Percentiles rank a stretch among this genome's conserved stretches.
Evolutionary conservation across 2,329 filamentous ascomycete genomes (phyloP).

Genomic region (Nigrospora oryzae): DNA sequence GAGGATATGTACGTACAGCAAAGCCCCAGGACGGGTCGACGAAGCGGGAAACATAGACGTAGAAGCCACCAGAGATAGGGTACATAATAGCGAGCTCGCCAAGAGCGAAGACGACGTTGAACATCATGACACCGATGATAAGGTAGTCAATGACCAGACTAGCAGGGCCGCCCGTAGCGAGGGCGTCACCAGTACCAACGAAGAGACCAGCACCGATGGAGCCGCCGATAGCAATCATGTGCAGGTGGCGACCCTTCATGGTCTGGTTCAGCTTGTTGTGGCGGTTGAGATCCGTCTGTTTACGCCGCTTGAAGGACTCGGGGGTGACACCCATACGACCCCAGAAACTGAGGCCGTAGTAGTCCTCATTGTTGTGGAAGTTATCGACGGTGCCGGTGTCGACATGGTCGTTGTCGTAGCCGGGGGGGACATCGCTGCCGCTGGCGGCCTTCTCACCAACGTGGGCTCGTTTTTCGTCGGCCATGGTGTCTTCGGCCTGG

Average conservation of each 20-base stretch:
- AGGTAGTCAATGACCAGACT: slow-evolving; percentile 66
- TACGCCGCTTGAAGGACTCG: background rate
- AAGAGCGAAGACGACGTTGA: slow-evolving; percentile 71
- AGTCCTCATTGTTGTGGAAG: slow-evolving; percentile 1
- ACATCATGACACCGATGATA: slow-evolving; percentile 64
- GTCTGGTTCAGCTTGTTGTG: slow-evolving; percentile 3
- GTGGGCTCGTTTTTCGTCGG: background rate
- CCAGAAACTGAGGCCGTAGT: slow-evolving; percentile 1
- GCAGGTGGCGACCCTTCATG: slow-evolving; percentile 33
- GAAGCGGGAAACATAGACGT: slow-evolving; percentile 71
- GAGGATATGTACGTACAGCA: slow-evolving; percentile 48
- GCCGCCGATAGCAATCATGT: slow-evolving; percentile 63
- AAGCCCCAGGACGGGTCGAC: slow-evolving; percentile 76
- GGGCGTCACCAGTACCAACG: slow-evolving; percentile 54
- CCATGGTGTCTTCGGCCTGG: too few relatives aligned
- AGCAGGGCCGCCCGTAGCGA: slow-evolving; percentile 48
- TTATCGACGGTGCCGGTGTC: background rate
- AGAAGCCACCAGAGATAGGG: slow-evolving; percentile 70
- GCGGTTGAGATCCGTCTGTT: background rate
- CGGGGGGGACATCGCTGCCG: background rate
- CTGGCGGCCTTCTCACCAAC: slow-evolving; percentile 1
- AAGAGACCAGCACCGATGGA: slow-evolving; percentile 69
- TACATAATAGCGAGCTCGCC: slow-evolving; percentile 83
- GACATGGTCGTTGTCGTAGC: background rate
- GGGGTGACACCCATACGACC: slow-evolving; percentile 1